Base-by-base conservation (phyloP, 139 green algal species). In the Coelastrella sp. region DNA sequence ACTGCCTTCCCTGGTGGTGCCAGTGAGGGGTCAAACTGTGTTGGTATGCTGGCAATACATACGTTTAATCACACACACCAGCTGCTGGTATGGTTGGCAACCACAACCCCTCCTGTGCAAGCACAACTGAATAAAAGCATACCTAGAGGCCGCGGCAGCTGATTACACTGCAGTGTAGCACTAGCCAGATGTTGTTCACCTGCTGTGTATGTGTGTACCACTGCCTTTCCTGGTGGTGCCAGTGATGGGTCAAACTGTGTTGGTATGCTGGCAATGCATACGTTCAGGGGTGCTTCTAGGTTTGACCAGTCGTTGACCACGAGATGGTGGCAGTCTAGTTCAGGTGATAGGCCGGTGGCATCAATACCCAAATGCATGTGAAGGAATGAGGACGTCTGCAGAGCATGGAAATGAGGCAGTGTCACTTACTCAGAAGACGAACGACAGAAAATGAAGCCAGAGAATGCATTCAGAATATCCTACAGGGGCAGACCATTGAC, bases 341-440 rank as follows among this genome's bases (percentile, higher is more conserved):
- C 93, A 5, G 85, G 54, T 4, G 94, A 92, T 22, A 99, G 89
- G 13, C 95, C 96, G 0, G 88, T 84, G 3, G 94, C 95, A 88
- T 98, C 93, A 77, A 99, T 97, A n/a, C 97, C 96, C 23, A 98
- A 86, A 89, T 99, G 97, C 57, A 99, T 89, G 93, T 99, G 97
- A 92, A 99, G 94, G 90, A 99, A 98, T 80, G 88, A 95, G 16
- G 94, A 94, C 14, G 93, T 94, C 91, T 94, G 91, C 95, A 4
- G 23, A 47, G 32, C 32, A 11, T 0, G 17, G 71, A 3, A 77
- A 47, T n/a, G n/a, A n/a, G 32, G 32, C 32, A 87, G 32, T 47
- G 32, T 47, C 32, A 47, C 32, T 47, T 47, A 47, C 32, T 47
- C 32, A 47, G 32, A 47, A 47, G 32, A 47, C 32, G 32, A 47